Base-by-base conservation (phyloP, 148 eudicot species). In the Vaccinium corymbosum region DNA sequence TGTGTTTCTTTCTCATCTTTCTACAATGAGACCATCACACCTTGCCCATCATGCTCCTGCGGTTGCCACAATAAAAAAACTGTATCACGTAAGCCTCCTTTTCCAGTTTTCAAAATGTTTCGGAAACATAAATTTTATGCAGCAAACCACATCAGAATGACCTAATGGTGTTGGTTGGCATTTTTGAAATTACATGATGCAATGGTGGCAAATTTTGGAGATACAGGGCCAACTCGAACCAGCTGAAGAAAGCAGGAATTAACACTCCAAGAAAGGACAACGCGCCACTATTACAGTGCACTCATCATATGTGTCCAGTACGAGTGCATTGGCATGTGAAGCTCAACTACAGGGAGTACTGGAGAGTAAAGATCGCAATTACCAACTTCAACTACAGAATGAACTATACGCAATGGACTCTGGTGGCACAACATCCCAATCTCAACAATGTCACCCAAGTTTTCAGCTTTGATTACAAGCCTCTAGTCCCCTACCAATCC, bases 1-100 rank as follows among this genome's bases (percentile, higher is more conserved):
- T 94, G 98, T 42, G 95, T 93, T 25, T 94, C 96, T 35, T 88
- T 94, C 83, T 94, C 96, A 29, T 91, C 98, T 27, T 94, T 93
- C 89, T 94, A 94, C 90, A 92, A 91, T 35, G 84, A 91, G 42
- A 91, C 93, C n/a, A 92, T 94, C 78, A 87, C 89, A 80, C 98
- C 96, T 52, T 94, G 98, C 86, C 91, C 95, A 6, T 56, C 90
- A 16, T 94, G 98, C 83, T 76, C 95, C 57, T 94, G 98, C 83
- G 95, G 98, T 74, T 94, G 98, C 87, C 89, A 89, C n/a, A 86
- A 88, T 86, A 92, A 87, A 86, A 85, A 53, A 83, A 84, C 80
- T 93, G 97, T 79, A 83, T 92, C 86, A 88, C 17, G 97, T 92
- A 86, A 84, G 85, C 25, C 62, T 51, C 81, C 16, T 78, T n/a